phyloP scores from a whole-genome alignment of 2,329 filamentous ascomycete species.

The Aquanectria penicillioides region DNA sequence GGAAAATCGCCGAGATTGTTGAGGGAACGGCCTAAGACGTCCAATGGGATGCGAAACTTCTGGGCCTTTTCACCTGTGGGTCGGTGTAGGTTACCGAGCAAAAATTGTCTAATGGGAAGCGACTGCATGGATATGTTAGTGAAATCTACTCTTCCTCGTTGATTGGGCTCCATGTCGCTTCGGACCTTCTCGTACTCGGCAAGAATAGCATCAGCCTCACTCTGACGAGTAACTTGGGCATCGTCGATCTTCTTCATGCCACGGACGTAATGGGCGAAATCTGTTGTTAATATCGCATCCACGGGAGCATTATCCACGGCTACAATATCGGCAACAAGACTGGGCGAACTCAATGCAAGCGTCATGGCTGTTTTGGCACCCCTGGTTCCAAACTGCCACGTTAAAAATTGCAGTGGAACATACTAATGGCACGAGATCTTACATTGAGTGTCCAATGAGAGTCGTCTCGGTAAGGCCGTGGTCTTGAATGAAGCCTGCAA shows the following conservation, averaged over 20 bases:
- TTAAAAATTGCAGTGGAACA: neutral
- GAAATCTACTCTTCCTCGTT: neutral
- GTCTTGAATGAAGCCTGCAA: constrained; percentile 79
- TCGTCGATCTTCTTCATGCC: constrained; percentile 87
- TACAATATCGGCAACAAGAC: constrained; percentile 75
- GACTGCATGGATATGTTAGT: constrained; percentile 50
- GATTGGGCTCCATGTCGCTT: constrained; percentile 16
- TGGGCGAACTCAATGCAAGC: constrained; percentile 77
- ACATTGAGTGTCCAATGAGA: constrained; percentile 95
- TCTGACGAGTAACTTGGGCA: constrained; percentile 72
- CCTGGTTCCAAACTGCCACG: constrained; percentile 54
- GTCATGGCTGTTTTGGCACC: constrained; percentile 95
- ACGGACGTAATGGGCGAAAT: constrained; percentile 82
- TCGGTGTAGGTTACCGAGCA: constrained; percentile 84
- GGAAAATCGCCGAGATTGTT: constrained; percentile 89
- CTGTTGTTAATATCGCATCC: constrained; percentile 76
- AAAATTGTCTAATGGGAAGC: constrained; percentile 85
- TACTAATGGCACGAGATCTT: constrained; percentile 44
- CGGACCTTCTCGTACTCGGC: constrained; percentile 74
- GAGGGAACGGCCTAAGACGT: constrained; percentile 73
- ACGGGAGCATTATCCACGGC: constrained; percentile 93
- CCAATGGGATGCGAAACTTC: constrained; percentile 83
- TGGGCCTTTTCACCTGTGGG: constrained; percentile 61
- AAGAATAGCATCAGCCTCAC: constrained; percentile 84
- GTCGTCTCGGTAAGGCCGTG: constrained; percentile 77